Percentiles rank a stretch among this genome's conserved stretches.
Conservation (phyloP, 2,329 filamentous ascomycete genomes). For the Scedosporium dehoogii region DNA sequence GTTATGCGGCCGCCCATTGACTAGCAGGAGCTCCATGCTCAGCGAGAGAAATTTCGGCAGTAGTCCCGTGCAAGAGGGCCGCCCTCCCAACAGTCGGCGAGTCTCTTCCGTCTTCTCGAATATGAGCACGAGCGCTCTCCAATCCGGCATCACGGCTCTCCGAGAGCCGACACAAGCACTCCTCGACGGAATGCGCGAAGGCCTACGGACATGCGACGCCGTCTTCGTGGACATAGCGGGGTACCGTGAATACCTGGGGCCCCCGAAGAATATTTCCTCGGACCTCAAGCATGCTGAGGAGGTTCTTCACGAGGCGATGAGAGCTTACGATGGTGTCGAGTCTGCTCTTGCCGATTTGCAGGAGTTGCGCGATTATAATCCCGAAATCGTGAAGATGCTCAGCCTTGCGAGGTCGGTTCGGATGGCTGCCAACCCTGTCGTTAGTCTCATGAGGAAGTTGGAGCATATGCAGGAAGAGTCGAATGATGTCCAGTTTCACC, state of each 20-base stretch:
- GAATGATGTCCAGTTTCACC: constrained; percentile 30
- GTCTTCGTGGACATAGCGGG: constrained; percentile 44
- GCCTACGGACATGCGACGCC: constrained; percentile 37
- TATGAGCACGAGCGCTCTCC: constrained; percentile 14
- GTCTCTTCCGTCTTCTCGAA: neutral
- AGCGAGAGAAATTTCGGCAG: neutral
- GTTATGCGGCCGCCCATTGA: neutral
- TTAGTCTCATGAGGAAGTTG: constrained; percentile 35
- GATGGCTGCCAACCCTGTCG: constrained; percentile 37
- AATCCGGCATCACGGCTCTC: constrained; percentile 22
- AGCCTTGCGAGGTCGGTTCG: constrained; percentile 45
- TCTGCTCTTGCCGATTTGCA: constrained; percentile 33
- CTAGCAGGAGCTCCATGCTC: neutral
- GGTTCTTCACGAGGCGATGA: constrained; percentile 30
- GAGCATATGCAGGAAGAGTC: constrained; percentile 33
- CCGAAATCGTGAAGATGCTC: constrained; percentile 42
- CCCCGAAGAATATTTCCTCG: constrained; percentile 27
- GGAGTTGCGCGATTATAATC: constrained; percentile 31
- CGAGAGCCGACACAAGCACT: constrained; percentile 35
- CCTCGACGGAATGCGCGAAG: constrained; percentile 33
- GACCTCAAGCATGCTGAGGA: constrained; percentile 29
- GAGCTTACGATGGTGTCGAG: constrained; percentile 37
- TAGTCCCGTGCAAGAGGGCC: neutral
- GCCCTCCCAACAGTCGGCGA: neutral
- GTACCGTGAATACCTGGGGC: constrained; percentile 36